Evolutionary conservation across 106 monocot genomes (phyloP).

Genomic region (Posidonia australis): DNA sequence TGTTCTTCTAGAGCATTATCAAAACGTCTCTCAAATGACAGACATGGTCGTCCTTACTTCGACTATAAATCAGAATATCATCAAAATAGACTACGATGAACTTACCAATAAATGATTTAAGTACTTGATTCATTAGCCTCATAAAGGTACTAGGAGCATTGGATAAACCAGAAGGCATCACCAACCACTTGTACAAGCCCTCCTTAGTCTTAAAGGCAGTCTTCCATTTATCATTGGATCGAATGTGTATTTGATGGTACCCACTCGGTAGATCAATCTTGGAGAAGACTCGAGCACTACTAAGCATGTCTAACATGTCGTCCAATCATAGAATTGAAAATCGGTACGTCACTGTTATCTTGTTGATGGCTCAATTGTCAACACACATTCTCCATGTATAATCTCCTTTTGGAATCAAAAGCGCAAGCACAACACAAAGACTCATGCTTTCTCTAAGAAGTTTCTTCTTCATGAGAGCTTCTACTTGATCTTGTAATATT

Average conservation of each 20-base stretch:
- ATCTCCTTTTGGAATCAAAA: conserved; percentile 10
- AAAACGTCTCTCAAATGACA: conserved; percentile 1
- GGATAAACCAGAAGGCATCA: conserved; percentile 14
- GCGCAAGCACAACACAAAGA: conserved; percentile 6
- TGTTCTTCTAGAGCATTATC: not conserved
- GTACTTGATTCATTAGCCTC: conserved; percentile 2
- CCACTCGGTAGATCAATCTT: conserved; percentile 12
- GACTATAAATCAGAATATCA: conserved; percentile 5
- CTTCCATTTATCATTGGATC: conserved; percentile 7
- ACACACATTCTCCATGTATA: conserved; percentile 5
- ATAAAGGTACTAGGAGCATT: conserved; percentile 19
- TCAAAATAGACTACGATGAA: conserved; percentile 12
- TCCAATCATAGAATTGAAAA: conserved; percentile 5
- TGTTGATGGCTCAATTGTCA: conserved; percentile 10
- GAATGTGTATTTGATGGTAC: conserved; percentile 11
- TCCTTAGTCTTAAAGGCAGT: conserved; percentile 14
- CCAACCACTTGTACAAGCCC: conserved; percentile 10
- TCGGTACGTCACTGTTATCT: conserved; percentile 6
- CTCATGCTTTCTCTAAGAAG: not conserved
- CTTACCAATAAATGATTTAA: not conserved
- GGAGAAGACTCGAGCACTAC: not conserved
- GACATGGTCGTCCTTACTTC: not conserved
- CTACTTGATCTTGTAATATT: not conserved
- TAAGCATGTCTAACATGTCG: conserved; percentile 4
- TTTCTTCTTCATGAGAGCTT: not conserved